phyloP scores from a whole-genome alignment of 257 asterid genomes.

The Solanum pennellii region DNA sequence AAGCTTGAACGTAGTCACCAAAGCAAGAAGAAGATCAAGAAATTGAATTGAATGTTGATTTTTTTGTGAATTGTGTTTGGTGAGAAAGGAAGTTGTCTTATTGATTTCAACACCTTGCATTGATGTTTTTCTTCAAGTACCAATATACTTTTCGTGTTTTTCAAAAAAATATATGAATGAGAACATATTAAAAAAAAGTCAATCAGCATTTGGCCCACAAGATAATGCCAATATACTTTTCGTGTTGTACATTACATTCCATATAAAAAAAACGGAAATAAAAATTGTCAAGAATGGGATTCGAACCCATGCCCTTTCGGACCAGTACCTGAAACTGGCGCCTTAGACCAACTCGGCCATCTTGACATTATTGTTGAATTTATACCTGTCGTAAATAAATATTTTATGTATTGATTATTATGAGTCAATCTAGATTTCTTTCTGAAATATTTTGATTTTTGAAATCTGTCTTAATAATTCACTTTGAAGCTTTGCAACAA shows the following conservation, averaged over 20 bases:
- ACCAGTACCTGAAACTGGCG: neutral
- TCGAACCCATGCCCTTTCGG: neutral
- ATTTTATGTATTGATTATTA: neutral
- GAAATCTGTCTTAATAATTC: neutral
- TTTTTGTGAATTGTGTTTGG: neutral
- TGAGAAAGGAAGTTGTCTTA: too few relatives aligned
- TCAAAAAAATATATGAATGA: neutral
- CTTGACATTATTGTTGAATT: rapidly evolving
- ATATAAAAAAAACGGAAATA: neutral
- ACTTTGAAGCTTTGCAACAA: neutral
- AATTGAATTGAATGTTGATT: neutral
- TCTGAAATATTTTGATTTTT: neutral
- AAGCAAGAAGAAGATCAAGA: neutral
- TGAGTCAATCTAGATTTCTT: neutral
- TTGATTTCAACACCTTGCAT: neutral
- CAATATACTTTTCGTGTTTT: neutral
- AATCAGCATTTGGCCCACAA: too few relatives aligned
- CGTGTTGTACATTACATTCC: too few relatives aligned
- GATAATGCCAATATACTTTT: too few relatives aligned
- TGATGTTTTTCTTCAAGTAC: neutral
- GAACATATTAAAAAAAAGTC: neutral
- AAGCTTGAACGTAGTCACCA: neutral
- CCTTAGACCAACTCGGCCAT: neutral
- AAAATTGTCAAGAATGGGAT: neutral
- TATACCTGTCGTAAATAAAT: rapidly evolving